Evolutionary conservation across 768 basidiomycete genomes (phyloP), one percentile per base, ranked within the genome.

Genomic region (Obba rivulosa): DNA sequence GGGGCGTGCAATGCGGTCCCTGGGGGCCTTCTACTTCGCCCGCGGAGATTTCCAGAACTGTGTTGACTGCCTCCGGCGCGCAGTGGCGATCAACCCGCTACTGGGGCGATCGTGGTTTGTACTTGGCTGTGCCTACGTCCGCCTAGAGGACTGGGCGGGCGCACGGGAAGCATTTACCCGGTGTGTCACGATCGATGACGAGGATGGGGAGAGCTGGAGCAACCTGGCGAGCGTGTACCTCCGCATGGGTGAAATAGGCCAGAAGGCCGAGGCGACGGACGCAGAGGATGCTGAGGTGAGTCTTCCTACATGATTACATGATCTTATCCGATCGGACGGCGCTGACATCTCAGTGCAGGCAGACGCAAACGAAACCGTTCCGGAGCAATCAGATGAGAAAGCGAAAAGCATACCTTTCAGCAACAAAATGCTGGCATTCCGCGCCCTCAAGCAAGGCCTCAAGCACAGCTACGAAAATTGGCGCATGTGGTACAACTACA

Each of bases 401-500:
- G 24, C 38, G 42, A 53, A 69, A 47, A 58, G 70, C 11, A 70
- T 81, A 41, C 71, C 83, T 4, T 85, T 85, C 61, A 68, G 77
- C 38, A 83, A 94, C 71, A 94, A 92, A 64, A 71, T 84, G 40
- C 78, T 92, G 37, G 96, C 96, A 1, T 96, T 91, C 75, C 85
- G 85, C 16, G 95, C 96, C 2, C 83, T 99, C 22, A 85, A 87
- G 55, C 88, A 91, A 51, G 94, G 96, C 1, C 76, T 98, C 51
- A 84, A 83, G 57, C 80, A 78, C 65, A 79, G 80, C 42, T 88
- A 92, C 63, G 84, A 90, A 22, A 94, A 92, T 61, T 98, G 95
- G 94, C 80, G 92, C 17, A 94, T 99, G 88, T 99, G 96, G 96
- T 76, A 77, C 52, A 99, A 99, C 72, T 98, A 93, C 72, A 93